phyloP scores from a whole-genome alignment of 257 asterid genomes.

The Handroanthus guayacan region DNA sequence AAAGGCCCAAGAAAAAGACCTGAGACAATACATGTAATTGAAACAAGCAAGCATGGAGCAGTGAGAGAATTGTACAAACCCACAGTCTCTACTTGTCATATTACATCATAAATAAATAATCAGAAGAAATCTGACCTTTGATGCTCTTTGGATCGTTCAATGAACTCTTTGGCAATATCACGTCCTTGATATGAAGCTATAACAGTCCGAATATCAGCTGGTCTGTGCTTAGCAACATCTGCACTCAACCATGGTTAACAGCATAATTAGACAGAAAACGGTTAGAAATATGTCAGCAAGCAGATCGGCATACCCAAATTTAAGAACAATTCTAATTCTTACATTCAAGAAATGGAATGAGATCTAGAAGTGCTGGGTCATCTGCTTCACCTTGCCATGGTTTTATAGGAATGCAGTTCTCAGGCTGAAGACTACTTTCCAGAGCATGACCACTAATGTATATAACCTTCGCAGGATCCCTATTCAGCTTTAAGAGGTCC shows the following conservation, averaged over 20 bases:
- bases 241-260: conserved; percentile 39
- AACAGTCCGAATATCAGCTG: conserved; percentile 81
- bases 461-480: conserved; percentile 81
- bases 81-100: too few relatives aligned
- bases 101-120: conserved; percentile 1
- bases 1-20: too few relatives aligned
- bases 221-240: conserved; percentile 82
- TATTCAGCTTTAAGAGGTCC: conserved; percentile 86
- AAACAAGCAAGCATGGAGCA: too few relatives aligned
- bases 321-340: conserved; percentile 36
- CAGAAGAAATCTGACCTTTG: conserved; percentile 56
- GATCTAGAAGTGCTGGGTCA: conserved; percentile 84
- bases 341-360: conserved; percentile 94
- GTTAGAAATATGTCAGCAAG: conserved; percentile 20
- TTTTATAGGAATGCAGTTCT: conserved; percentile 70
- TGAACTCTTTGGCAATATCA: conserved; percentile 87
- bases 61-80: too few relatives aligned
- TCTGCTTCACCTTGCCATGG: conserved; percentile 83
- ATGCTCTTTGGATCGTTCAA: conserved; percentile 79
- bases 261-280: not conserved
- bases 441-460: conserved; percentile 80
- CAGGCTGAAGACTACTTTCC: conserved; percentile 86
- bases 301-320: conserved; percentile 11
- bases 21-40: too few relatives aligned
- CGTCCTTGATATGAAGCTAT: conserved; percentile 84